Evolutionary conservation across 306 rosid species (phyloP).

Genomic region (Sphenostylis stenocarpa): DNA sequence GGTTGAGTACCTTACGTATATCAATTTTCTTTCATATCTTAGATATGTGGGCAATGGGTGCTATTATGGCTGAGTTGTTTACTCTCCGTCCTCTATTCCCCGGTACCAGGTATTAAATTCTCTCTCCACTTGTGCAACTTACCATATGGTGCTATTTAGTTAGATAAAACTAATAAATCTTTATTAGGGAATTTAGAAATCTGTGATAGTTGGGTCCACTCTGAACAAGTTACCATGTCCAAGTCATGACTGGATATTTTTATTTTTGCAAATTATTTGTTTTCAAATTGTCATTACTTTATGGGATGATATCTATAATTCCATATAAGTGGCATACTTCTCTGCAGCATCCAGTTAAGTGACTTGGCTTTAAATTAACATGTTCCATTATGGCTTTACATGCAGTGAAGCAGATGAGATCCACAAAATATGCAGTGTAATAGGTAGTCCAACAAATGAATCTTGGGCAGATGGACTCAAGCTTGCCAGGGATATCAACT

Average conservation of each 20-base stretch:
- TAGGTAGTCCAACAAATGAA: slow-evolving; percentile 81
- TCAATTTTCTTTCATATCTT: slow-evolving; percentile 8
- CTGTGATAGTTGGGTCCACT: slow-evolving; percentile 1
- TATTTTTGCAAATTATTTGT: not conserved
- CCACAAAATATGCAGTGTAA: slow-evolving; percentile 83
- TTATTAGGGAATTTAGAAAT: slow-evolving; percentile 1
- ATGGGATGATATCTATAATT: not conserved
- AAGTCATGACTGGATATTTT: slow-evolving; percentile 2
- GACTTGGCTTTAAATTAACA: not conserved
- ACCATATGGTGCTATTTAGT: not conserved
- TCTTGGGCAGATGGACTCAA: slow-evolving; percentile 83
- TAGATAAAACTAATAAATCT: not conserved
- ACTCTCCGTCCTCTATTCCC: slow-evolving; percentile 93
- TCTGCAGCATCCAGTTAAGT: slow-evolving; percentile 12
- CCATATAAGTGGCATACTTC: not conserved
- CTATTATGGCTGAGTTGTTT: slow-evolving; percentile 92
- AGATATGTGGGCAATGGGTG: slow-evolving; percentile 99
- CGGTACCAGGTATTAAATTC: slow-evolving; percentile 62
- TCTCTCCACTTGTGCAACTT: not conserved
- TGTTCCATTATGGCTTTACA: slow-evolving; percentile 14
- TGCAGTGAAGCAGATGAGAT: slow-evolving; percentile 95
- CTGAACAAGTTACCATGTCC: not conserved
- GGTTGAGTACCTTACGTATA: not conserved
- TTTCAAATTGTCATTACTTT: not conserved
- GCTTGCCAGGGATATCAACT: slow-evolving; percentile 88